These are phyloP conservation scores for Lentinus brumalis DNA, from an alignment of 768 basidiomycete species.

Conservation along the genomic window DNA sequence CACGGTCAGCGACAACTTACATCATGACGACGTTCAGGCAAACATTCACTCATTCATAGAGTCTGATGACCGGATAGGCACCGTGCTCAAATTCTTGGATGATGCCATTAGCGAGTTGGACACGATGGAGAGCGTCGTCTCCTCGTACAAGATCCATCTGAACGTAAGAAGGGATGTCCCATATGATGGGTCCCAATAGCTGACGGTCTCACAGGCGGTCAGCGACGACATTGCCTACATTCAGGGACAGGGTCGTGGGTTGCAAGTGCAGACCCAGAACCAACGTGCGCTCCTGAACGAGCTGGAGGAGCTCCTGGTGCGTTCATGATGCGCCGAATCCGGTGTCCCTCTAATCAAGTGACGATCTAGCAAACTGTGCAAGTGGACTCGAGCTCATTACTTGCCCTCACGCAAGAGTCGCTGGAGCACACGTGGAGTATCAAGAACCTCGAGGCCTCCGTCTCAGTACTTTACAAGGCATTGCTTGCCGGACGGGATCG, in stretches of 20 bases:
- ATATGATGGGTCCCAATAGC: background rate
- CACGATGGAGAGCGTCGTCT: constrained; percentile 84
- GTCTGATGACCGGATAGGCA: constrained; percentile 85
- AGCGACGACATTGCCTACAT: constrained; percentile 94
- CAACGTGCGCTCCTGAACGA: constrained; percentile 84
- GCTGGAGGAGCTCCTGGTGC: constrained; percentile 82
- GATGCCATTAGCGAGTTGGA: constrained; percentile 88
- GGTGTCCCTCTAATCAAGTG: background rate
- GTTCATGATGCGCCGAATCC: background rate
- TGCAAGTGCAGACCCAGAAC: constrained; percentile 97
- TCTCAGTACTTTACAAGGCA: constrained; percentile 92
- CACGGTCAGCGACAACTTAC: background rate
- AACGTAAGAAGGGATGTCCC: constrained; percentile 59
- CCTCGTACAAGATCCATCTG: constrained; percentile 94
- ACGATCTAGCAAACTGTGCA: constrained; percentile 83
- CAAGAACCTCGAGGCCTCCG: constrained; percentile 76
- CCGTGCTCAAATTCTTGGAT: constrained; percentile 87
- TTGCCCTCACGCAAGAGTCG: constrained; percentile 85
- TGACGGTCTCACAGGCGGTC: constrained; percentile 62
- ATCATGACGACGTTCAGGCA: constrained; percentile 52
- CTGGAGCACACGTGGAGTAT: constrained; percentile 80
- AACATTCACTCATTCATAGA: constrained; percentile 98
- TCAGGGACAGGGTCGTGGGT: constrained; percentile 92
- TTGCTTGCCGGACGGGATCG: constrained; percentile 87
- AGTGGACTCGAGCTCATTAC: constrained; percentile 76